Evolutionary conservation across 2,329 filamentous ascomycete species (phyloP), one percentile per base, ranked within the genome.

Genomic region (Ophiocordyceps sinensis): DNA sequence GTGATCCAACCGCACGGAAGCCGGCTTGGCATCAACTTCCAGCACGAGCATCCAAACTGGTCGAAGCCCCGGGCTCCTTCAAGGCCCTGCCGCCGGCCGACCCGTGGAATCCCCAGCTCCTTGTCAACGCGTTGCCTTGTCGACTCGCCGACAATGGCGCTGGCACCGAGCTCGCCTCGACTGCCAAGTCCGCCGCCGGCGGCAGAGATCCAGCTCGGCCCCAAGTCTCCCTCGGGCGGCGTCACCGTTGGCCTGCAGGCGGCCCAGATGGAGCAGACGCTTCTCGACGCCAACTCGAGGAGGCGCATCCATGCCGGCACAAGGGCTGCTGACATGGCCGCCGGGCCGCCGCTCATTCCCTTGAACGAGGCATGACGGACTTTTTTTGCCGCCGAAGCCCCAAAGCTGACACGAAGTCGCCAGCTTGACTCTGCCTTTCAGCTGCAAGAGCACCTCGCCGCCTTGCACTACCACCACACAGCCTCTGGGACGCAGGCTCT

Each of bases 381-480:
- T 30, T 11, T 9, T 17, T 38, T 13, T 26, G 21, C n/a, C 8
- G 34, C 7, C 13, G 12, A 4, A 11, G 12, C 17, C 28, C 8
- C 14, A 17, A 44, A 44, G 38, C 49, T 52, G 41, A 49, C 47
- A 38, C 34, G 29, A 21, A 21, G 10, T 28, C 37, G 36, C 41
- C 59, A 95, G 85, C 86, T 98, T 50, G 88, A 98, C 58, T 96
- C 89, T 19, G 85, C 91, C 36, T 98, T 96, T 59, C 91, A 95
- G 61, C 77, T 96, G 15, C 93, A 95, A 62, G 91, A 98, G 64
- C 89, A 98, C 57, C 80, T 98, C 41, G 89, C 93, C 60, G 85
- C 91, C 30, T 75, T 95, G 14, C 85, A 96, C 66, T 79, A 88
- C 61, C 71, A 82, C 58, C 80, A 84, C 58, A 94, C 85, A 2